phyloP scores from a whole-genome alignment of 345 rosid genomes.

The Gossypium arboreum region DNA sequence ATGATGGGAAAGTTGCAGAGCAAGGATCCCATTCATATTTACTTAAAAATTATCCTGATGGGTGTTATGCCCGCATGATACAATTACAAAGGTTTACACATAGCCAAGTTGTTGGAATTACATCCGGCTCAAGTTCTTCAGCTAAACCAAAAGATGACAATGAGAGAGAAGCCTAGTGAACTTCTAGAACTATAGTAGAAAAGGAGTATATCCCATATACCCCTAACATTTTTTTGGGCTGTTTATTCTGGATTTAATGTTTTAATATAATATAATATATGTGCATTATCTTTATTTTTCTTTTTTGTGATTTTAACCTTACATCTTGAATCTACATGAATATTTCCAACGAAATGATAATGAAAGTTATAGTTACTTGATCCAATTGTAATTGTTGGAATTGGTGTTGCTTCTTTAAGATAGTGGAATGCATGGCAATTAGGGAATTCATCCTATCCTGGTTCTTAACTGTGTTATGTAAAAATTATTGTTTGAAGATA shows the following conservation, averaged over 20 bases:
- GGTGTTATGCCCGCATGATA: slow-evolving; percentile 85
- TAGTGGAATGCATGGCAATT: slow-evolving; percentile 11
- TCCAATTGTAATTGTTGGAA: not conserved
- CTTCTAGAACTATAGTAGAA: slow-evolving; percentile 23
- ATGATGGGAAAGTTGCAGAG: slow-evolving; percentile 92
- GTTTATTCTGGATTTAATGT: slow-evolving; percentile 29
- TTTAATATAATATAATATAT: slow-evolving; percentile 47
- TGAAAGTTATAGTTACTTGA: slow-evolving; percentile 14
- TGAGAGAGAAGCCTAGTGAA: slow-evolving; percentile 42
- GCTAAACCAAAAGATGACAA: slow-evolving; percentile 64
- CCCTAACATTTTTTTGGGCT: slow-evolving; percentile 28
- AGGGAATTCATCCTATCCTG: slow-evolving; percentile 2
- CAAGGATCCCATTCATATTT: slow-evolving; percentile 91
- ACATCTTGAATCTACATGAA: slow-evolving; percentile 26
- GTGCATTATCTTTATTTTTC: slow-evolving; percentile 40
- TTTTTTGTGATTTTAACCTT: slow-evolving; percentile 20
- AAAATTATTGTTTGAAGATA: no score
- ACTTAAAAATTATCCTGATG: slow-evolving; percentile 78
- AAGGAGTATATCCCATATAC: slow-evolving; percentile 29
- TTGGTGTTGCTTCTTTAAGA: not conserved
- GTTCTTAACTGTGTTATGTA: slow-evolving; percentile 13
- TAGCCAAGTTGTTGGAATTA: slow-evolving; percentile 76
- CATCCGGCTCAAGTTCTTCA: slow-evolving; percentile 79
- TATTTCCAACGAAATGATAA: slow-evolving; percentile 33
- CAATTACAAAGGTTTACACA: slow-evolving; percentile 91